These are phyloP conservation scores for Diaporthe sp. DNA, from an alignment of 2,329 filamentous ascomycete species.

Conservation along the genomic window DNA sequence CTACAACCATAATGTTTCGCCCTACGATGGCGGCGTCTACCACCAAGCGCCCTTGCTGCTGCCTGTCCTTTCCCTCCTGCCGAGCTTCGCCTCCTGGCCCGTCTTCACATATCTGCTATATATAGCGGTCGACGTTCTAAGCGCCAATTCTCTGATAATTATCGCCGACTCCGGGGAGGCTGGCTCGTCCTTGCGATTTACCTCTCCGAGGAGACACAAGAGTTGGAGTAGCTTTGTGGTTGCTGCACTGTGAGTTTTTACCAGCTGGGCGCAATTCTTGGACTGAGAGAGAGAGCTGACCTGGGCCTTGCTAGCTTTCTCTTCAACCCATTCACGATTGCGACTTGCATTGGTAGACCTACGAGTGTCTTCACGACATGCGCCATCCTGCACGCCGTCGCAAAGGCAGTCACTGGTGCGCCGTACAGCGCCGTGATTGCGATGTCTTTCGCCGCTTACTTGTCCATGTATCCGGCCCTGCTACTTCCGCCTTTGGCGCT, in stretches of 20 bases:
- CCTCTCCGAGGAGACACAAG: slow-evolving; percentile 81
- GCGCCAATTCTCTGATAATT: slow-evolving; percentile 80
- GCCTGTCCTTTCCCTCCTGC: slow-evolving; percentile 90
- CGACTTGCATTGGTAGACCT: slow-evolving; percentile 89
- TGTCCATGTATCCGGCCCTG: slow-evolving; percentile 91
- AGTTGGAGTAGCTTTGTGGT: slow-evolving; percentile 81
- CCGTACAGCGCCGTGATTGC: slow-evolving; percentile 84
- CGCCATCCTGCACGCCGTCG: slow-evolving; percentile 86
- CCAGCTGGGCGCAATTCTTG: background rate
- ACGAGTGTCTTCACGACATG: slow-evolving; percentile 91
- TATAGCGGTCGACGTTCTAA: slow-evolving; percentile 82
- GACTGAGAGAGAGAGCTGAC: slow-evolving; percentile 34
- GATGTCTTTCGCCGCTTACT: slow-evolving; percentile 87
- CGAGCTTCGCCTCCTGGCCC: slow-evolving; percentile 74
- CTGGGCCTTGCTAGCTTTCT: slow-evolving; percentile 72
- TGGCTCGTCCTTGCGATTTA: slow-evolving; percentile 78
- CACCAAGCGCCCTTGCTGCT: slow-evolving; percentile 89
- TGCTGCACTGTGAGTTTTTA: slow-evolving; percentile 77
- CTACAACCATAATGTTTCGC: slow-evolving; percentile 95
- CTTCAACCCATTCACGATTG: slow-evolving; percentile 94
- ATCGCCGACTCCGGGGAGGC: slow-evolving; percentile 88
- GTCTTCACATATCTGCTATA: slow-evolving; percentile 86
- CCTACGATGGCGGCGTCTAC: slow-evolving; percentile 92
- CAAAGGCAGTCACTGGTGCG: slow-evolving; percentile 81
- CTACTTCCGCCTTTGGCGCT: slow-evolving; percentile 86